A percentile compares a stretch with the other conserved stretches of the same genome.
These are phyloP conservation scores for Trichomonas gallinae DNA, from an alignment of 208 protist genomes.

Conservation along the genomic window DNA sequence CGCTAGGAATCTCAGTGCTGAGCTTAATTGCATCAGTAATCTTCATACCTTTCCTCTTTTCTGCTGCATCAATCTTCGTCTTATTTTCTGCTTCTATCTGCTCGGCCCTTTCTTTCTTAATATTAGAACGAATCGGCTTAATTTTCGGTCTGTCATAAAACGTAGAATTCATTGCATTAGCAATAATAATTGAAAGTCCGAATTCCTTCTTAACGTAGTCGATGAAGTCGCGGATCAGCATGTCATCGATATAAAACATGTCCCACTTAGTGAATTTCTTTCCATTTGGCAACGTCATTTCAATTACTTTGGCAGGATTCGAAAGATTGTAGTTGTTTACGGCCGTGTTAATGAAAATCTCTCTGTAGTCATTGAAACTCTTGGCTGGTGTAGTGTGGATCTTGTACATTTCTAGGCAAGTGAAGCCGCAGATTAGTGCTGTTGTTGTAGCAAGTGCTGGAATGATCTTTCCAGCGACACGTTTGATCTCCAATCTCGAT, in stretches of 20 bases:
- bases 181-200: background rate
- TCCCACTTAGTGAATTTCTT: background rate
- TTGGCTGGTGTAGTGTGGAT: constrained; percentile 43
- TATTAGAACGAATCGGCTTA: background rate
- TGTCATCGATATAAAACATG: background rate
- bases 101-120: background rate
- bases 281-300: background rate
- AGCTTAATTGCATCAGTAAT: background rate
- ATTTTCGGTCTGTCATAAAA: background rate
- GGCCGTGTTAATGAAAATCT: background rate
- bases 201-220: background rate
- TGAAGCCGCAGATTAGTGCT: constrained; percentile 85
- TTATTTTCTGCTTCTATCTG: background rate
- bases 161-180: background rate
- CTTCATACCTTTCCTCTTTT: background rate
- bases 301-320: background rate
- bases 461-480: constrained; percentile 87
- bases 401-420: constrained; percentile 89
- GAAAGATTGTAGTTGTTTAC: background rate
- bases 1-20: too few species aligned
- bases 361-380: background rate
- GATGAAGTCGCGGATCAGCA: background rate
- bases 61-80: background rate
- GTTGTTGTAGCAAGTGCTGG: constrained; percentile 99
- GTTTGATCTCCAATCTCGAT: constrained; percentile 33